Base-by-base conservation (phyloP, 768 basidiomycete species). In the Tephrocybe sp. region DNA sequence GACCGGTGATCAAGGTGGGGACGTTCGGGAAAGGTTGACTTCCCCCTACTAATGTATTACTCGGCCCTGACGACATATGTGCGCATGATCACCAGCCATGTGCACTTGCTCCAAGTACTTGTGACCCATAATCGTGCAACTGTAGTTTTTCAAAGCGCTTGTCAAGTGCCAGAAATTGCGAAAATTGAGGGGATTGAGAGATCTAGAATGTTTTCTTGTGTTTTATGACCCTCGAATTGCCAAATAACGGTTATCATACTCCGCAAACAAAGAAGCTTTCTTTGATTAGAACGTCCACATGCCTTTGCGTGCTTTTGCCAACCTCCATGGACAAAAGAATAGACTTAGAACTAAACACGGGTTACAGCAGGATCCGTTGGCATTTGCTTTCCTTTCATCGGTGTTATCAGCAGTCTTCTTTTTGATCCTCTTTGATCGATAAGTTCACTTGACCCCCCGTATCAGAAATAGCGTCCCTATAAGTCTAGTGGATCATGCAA, bases 351-450 rank as follows among this genome's bases (percentile, higher is more conserved):
- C 36, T 37, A n/a, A 5, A 5, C 36, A 16, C n/a, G 16, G 36
- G 36, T 18, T 19, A 19, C 5, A 37, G 18, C 36, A 5, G 36
- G 32, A 34, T 34, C 36, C 36, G 18, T 37, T 19, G 36, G 16
- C 36, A 18, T 15, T n/a, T 37, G 9, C 19, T 37, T 18, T 6
- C 16, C 3, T 9, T 44, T 4, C 16, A 19, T 12, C 28, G 15
- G 40, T 18, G 16, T 7, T 6, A 11, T 16, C 16, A 34, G 32
- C 15, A 8, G 16, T 7, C 8, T 8, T 15, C 24, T 21, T 7
- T 28, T 26, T 45, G 50, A 51, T 51, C 50, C 49, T 51, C 38
- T 51, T 51, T 39, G 36, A 44, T 44, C 42, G 49, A 44, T 34
- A 30, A 26, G 27, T 40, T 45, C 36, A 36, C 44, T 32, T 19